Base-by-base conservation (phyloP, 139 green algal species). In the Chlorella ohadii region DNA sequence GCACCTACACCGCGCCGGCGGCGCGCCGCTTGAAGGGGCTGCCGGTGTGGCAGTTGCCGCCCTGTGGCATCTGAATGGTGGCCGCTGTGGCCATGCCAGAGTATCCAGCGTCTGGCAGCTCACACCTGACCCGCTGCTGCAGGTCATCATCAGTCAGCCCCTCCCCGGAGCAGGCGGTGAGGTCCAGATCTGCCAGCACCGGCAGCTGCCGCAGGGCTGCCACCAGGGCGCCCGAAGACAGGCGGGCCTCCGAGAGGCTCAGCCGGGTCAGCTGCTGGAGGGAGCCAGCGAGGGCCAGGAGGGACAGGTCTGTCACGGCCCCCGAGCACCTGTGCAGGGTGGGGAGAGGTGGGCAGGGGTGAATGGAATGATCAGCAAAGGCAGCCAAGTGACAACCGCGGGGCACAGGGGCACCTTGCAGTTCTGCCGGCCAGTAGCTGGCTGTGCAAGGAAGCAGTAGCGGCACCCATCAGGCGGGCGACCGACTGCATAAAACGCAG, bases 51-150 rank as follows among this genome's bases (percentile, higher is more conserved):
- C 39, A 64, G 41, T 33, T 79, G 39, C 66, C 56, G 33, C 82
- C 82, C 56, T 86, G 73, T 11, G 82, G 82, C 34, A 86, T 56
- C 72, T 86, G 82, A 33, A 86, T 34, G 56, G 28, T 80, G 31
- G 80, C 80, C 20, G 74, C 31, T 3, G 74, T 56, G 22, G 15
- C 36, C 6, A 3, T 23, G 20, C 16, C 55, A 3, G 9, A 31
- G 34, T 61, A n/a, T n/a, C 23, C 57, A n/a, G 1, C 28, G 22
- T 34, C 33, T 23, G 61, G 34, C 12, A 71, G 33, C 68, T 20
- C 51, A 22, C 2, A 2, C 51, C 15, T 22, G 15, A 22, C 15
- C 11, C 33, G 68, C 5, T 33, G 1, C 9, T 44, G 28, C 55
- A 81, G 22, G 5, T 64, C 28, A 5, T 87, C 83, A 16, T 76